Base-by-base conservation (phyloP, 78 protist species). In the Bigelowiella natans region DNA sequence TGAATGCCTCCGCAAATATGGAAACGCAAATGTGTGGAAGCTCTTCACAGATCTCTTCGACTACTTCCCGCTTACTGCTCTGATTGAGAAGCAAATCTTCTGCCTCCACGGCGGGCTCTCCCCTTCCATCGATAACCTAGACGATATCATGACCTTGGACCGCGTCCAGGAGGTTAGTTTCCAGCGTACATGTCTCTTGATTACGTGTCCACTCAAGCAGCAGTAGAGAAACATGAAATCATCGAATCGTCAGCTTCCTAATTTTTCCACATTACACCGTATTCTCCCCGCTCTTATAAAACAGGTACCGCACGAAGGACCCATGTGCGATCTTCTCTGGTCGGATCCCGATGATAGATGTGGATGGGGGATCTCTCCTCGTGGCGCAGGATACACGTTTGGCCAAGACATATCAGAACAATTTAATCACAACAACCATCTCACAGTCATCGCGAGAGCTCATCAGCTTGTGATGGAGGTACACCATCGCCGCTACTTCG, bases 91-190 rank as follows among this genome's bases (percentile, higher is more conserved):
- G 1, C 73, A 94, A 94, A 95, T 97, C 85, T 95, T 97, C 92
- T 97, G 99, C 93, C 87, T 96, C 36, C 99, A 98, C 84, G 99
- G 99, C 36, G 99, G 99, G 31, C 88, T 97, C 31, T 94, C 97
- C 31, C 99, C 99, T 39, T 88, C 96, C 0, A 92, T 96, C 11
- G 95, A 94, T 83, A 83, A 95, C 63, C 88, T 97, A 0, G 97
- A 96, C 82, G 95, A 95, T 39, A 95, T 89, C 18, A 31, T 38
- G 90, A 34, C 7, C 1, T 18, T 96, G n/a, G 97, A 94, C 26
- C 94, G 99, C 2, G 92, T 95, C 18, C 96, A 95, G 82, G 99
- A 97, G 38, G 73, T 51, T 26, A 26, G 18, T 51, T n/a, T n/a
- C n/a, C n/a, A n/a, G n/a, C n/a, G n/a, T n/a, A n/a, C n/a, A n/a